A percentile compares a stretch with the other conserved stretches of the same genome.
Evolutionary conservation across 495 filamentous ascomycete species (phyloP).

Genomic region (Daldinia decipiens): DNA sequence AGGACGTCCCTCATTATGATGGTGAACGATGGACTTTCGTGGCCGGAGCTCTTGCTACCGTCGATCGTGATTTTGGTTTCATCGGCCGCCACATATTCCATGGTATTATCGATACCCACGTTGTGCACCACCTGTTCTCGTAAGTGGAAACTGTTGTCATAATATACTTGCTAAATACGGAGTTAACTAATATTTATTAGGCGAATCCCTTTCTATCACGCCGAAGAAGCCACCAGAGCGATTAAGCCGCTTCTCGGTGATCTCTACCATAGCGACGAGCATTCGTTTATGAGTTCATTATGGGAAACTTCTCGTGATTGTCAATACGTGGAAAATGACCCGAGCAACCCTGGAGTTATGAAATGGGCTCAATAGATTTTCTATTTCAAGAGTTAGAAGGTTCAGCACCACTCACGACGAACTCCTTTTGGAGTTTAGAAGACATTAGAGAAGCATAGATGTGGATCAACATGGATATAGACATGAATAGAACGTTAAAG

Average conservation of each 20-base stretch:
- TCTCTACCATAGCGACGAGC: constrained; percentile 61
- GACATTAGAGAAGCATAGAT: not conserved
- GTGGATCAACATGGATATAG: not conserved
- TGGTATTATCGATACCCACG: constrained; percentile 73
- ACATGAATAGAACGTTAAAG: not conserved
- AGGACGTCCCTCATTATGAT: constrained; percentile 67
- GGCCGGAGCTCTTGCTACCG: constrained; percentile 69
- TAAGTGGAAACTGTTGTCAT: constrained; percentile 25
- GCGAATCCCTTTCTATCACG: constrained; percentile 72
- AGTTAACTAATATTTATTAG: constrained; percentile 30
- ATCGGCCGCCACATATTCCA: constrained; percentile 71
- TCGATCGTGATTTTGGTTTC: constrained; percentile 72
- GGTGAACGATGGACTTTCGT: constrained; percentile 67
- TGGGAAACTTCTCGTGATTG: constrained; percentile 38
- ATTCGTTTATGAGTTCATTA: constrained; percentile 29
- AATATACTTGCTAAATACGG: not conserved
- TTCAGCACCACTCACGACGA: not conserved
- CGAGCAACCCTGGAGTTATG: constrained; percentile 38
- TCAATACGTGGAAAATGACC: constrained; percentile 42
- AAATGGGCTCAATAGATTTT: constrained; percentile 32
- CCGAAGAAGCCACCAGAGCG: constrained; percentile 69
- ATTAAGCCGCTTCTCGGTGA: constrained; percentile 69
- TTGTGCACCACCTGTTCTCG: constrained; percentile 71
- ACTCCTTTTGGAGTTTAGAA: not conserved
- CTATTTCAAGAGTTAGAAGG: not conserved